Evolutionary conservation across 1,139 yeast species (phyloP), one percentile per base, ranked within the genome.

Genomic region (Suhomyces guaymorum): DNA sequence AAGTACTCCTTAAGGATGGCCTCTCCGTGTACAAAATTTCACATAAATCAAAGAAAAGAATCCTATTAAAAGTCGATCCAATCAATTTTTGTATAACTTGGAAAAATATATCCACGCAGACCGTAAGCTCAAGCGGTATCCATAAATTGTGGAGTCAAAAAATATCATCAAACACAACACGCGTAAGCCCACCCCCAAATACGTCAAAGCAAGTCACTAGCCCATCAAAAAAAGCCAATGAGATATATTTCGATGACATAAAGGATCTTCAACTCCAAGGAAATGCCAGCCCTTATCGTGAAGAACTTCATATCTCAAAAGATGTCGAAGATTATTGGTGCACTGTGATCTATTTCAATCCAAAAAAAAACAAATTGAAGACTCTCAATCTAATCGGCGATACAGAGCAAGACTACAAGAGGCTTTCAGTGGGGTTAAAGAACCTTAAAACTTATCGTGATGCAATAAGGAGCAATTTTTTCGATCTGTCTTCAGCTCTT

Each of bases 231-330:
- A 57, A 57, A 21, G 54, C 70, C 10, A 73, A 77, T 15, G 70
- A 63, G 30, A 66, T 89, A 39, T 65, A 73, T n/a, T 66, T 88
- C 11, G 96, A 86, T 54, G 78, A 79, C 37, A 83, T 92, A 26
- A 78, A 79, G 45, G 82, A 79, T 38, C 73, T 88, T 1, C 63
- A 89, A 35, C 66, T 73, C 8, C 88, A 82, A 8, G 73, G 70
- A 10, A 84, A 83, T 47, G 97, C 96, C 1, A 70, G 75, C 17
- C 84, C 85, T 44, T 90, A 88, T 52, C 66, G 96, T 40, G 96
- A 90, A 51, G 95, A 87, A 55, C 74, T 86, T 44, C 82, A 82
- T 30, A 74, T 89, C 1, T 75, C 90, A 1, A 66, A 77, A 30
- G 89, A 83, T 32, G 75, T 73, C 35, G 79, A 80, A 31, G 64